phyloP scores from a whole-genome alignment of 2,329 filamentous ascomycete species.

The Trichoderma semiorbis region DNA sequence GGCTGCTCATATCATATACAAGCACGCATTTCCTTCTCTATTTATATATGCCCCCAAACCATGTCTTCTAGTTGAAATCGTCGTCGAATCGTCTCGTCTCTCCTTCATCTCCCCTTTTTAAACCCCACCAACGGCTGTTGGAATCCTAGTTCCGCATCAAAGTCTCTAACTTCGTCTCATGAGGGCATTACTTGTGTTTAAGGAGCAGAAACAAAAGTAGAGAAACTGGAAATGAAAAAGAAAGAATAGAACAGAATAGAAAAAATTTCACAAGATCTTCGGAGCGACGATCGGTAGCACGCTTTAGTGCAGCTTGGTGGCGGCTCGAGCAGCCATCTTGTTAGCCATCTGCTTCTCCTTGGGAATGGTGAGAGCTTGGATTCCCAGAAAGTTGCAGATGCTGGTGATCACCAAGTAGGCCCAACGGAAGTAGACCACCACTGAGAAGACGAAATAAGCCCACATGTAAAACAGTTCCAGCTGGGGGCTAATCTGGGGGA shows the following conservation, averaged over 20 bases:
- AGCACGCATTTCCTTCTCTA: conserved; percentile 2
- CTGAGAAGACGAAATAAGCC: conserved; percentile 77
- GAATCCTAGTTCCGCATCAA: neutral
- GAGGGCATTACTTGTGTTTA: conserved; percentile 8
- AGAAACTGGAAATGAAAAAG: neutral
- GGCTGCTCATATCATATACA: conserved; percentile 7
- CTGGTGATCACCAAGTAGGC: conserved; percentile 84
- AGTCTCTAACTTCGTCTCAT: conserved; percentile 6
- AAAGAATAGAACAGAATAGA: neutral
- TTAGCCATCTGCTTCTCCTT: conserved; percentile 57
- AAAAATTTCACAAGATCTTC: neutral
- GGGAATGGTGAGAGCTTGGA: conserved; percentile 89
- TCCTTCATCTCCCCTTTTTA: neutral
- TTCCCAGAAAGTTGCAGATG: conserved; percentile 89
- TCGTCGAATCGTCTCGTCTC: neutral
- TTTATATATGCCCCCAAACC: neutral
- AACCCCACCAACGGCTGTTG: neutral
- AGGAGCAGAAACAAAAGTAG: neutral
- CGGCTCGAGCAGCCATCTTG: conserved; percentile 38
- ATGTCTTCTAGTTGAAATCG: conserved; percentile 8
- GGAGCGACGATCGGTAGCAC: neutral
- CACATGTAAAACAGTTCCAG: conserved; percentile 79
- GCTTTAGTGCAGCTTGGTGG: conserved; percentile 35
- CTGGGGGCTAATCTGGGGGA: conserved; percentile 61
- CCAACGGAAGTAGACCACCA: conserved; percentile 89